phyloP scores from a whole-genome alignment of 495 filamentous ascomycete species.

The Hypomontagnella submonticulosa region DNA sequence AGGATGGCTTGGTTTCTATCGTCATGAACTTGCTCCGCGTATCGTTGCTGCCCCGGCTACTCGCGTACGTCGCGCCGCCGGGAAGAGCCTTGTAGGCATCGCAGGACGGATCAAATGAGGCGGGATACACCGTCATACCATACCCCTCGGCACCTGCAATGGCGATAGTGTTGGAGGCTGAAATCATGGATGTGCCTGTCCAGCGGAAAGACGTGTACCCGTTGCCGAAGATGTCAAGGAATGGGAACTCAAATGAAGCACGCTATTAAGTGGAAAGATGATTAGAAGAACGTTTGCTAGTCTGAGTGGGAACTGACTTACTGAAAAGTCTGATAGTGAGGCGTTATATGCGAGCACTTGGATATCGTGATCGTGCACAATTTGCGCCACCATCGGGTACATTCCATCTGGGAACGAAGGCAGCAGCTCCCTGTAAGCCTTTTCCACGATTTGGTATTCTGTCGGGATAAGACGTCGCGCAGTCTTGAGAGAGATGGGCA shows the following conservation, averaged over 20 bases:
- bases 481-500: slow-evolving; percentile 52
- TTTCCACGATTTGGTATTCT: slow-evolving; percentile 53
- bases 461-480: slow-evolving; percentile 52
- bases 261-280: slow-evolving; percentile 37
- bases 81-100: slow-evolving; percentile 49
- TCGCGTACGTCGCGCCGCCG: slow-evolving; percentile 49
- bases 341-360: slow-evolving; percentile 50
- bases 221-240: slow-evolving; percentile 52
- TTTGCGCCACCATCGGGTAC: slow-evolving; percentile 58
- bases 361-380: slow-evolving; percentile 58
- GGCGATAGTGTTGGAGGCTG: slow-evolving; percentile 47
- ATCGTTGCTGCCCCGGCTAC: slow-evolving; percentile 22
- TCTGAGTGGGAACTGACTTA: slow-evolving; percentile 29
- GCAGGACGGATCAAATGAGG: slow-evolving; percentile 51
- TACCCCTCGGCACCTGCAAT: slow-evolving; percentile 52
- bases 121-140: slow-evolving; percentile 51
- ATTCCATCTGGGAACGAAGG: slow-evolving; percentile 56
- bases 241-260: slow-evolving; percentile 59
- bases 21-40: slow-evolving; percentile 41
- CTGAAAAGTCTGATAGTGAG: slow-evolving; percentile 55
- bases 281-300: slow-evolving; percentile 7
- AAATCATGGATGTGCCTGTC: slow-evolving; percentile 54
- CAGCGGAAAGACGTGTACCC: slow-evolving; percentile 56
- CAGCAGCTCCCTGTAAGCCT: slow-evolving; percentile 50
- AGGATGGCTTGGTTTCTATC: slow-evolving; percentile 26